A percentile compares a stretch with the other conserved stretches of the same genome.
Conservation (phyloP, 2,329 filamentous ascomycete genomes). For the Botrytis aclada region DNA sequence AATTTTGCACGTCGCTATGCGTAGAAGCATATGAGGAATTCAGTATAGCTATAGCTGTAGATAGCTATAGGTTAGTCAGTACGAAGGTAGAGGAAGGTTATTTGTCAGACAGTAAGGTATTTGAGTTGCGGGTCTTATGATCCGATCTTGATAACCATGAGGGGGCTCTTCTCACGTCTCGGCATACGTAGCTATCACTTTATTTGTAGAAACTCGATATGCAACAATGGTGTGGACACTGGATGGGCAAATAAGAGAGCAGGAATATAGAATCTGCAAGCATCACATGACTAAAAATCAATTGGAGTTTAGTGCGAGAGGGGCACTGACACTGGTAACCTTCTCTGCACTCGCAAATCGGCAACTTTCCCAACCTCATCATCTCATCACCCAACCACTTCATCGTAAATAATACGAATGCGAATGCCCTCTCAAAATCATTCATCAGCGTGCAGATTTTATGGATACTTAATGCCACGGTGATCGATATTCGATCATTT, state of each 20-base stretch:
- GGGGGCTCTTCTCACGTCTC: background rate
- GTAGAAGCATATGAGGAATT: background rate
- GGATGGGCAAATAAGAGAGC: background rate
- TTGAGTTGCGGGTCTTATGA: background rate
- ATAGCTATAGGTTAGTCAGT: background rate
- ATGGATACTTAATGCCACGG: background rate
- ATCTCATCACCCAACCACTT: background rate
- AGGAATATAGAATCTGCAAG: background rate
- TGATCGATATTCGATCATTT: conserved; percentile 12
- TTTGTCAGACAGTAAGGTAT: background rate
- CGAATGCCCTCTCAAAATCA: background rate
- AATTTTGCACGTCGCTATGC: background rate
- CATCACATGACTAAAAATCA: background rate
- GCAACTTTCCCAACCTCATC: background rate
- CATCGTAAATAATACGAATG: background rate
- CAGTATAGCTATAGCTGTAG: background rate
- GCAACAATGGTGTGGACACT: background rate
- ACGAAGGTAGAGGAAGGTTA: background rate
- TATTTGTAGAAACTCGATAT: background rate
- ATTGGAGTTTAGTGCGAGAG: background rate
- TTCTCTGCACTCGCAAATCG: background rate
- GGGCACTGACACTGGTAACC: background rate
- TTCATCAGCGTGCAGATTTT: background rate
- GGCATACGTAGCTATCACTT: background rate
- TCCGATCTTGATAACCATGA: background rate